phyloP scores from a whole-genome alignment of 768 basidiomycete species.

The Pulveroboletus sp. region DNA sequence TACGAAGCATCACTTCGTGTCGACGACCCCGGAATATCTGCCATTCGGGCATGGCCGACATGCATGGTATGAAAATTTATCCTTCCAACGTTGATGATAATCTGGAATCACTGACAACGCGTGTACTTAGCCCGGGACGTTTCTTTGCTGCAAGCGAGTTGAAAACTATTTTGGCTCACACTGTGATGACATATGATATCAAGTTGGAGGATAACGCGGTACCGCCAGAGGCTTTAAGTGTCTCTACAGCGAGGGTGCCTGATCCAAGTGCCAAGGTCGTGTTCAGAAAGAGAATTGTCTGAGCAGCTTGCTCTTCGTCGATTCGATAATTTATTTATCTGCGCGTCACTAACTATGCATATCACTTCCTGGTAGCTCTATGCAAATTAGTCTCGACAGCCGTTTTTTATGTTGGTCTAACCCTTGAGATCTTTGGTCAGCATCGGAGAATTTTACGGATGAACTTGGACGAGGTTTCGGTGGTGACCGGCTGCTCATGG shows the following conservation, averaged over 20 bases:
- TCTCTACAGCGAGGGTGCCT: background rate
- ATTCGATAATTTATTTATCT: no score
- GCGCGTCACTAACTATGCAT: no score
- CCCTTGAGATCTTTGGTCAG: no score
- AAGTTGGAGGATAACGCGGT: constrained; percentile 6
- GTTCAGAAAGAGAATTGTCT: constrained; percentile 10
- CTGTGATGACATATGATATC: constrained; percentile 33
- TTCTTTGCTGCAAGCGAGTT: constrained; percentile 44
- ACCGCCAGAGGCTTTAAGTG: background rate
- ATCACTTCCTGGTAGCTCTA: no score
- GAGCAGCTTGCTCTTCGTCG: no score
- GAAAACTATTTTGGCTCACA: constrained; percentile 45
- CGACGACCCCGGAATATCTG: constrained; percentile 32
- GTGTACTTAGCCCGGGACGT: constrained; percentile 23
- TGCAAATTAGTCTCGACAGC: no score
- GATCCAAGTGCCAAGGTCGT: constrained; percentile 6
- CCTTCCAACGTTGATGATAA: no score
- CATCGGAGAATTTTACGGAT: no score
- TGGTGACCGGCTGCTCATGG: no score
- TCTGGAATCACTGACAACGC: no score
- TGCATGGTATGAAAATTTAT: constrained; percentile 17
- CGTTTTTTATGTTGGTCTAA: no score
- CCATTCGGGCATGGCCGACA: constrained; percentile 36
- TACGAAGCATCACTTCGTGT: constrained; percentile 34
- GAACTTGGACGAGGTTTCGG: no score